These are phyloP conservation scores for Zychaea mexicana DNA, from an alignment of 371 early-diverging fungal species.

Conservation along the genomic window DNA sequence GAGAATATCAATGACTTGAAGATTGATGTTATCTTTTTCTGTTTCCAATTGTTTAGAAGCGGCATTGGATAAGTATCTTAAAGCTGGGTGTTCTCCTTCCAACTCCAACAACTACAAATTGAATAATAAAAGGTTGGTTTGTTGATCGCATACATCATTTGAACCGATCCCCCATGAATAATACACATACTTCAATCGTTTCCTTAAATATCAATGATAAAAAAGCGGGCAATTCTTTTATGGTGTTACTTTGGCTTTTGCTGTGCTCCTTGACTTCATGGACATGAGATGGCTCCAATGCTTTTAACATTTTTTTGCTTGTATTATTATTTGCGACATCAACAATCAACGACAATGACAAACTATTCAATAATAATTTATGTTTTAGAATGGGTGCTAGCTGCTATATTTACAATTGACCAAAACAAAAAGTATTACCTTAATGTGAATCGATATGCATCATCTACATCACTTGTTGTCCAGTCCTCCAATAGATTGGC, in stretches of 20 bases:
- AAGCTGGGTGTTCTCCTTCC: not conserved
- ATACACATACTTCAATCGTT: not conserved
- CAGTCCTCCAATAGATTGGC: not conserved
- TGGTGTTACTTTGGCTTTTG: not conserved
- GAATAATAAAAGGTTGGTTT: not conserved
- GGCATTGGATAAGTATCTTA: not conserved
- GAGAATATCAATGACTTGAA: not conserved
- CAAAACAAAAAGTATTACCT: not conserved
- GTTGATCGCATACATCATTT: not conserved
- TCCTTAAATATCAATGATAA: not conserved
- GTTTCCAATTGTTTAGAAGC: not conserved
- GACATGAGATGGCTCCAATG: not conserved
- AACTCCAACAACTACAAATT: not conserved
- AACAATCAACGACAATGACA: not conserved
- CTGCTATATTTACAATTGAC: not conserved
- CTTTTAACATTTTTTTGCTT: constrained; percentile 1
- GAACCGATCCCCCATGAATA: not conserved
- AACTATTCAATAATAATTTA: constrained; percentile 1
- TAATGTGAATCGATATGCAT: not conserved
- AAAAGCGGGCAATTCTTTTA: not conserved
- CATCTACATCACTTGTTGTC: not conserved
- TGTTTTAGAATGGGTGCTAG: not conserved
- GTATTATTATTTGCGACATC: not conserved
- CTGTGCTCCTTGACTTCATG: not conserved
- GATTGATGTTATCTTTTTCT: not conserved